Evolutionary conservation across 2,329 filamentous ascomycete genomes (phyloP), one percentile per base, ranked within the genome.

Genomic region (Cytospora piceicola): DNA sequence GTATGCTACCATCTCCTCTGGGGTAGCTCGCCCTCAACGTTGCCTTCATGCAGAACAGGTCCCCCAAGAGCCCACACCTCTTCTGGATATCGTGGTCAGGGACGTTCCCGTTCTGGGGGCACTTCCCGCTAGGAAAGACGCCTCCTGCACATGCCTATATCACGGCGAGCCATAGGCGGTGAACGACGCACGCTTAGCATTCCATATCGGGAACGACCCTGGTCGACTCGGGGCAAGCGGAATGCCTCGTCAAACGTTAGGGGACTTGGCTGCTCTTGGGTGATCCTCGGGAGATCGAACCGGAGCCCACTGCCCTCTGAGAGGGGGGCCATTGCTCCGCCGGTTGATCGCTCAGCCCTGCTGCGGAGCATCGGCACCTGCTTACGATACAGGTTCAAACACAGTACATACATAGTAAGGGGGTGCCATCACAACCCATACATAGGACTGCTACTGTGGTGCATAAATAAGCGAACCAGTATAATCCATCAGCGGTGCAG

Each of bases 311-410:
- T 5, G 27, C 27, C 14, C 20, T 42, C 39, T 17, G 39, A 29
- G 39, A 17, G 39, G 54, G 39, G 39, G 54, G 39, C 52, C 39
- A 42, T 42, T 56, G 52, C 60, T 53, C 29, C 36, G 49, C 34
- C 22, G 32, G 29, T 24, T 20, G 51, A 53, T 46, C 52, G n/a
- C 51, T 62, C 60, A 63, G 60, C 60, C 53, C 60, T 63, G 60
- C 51, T 57, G 39, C 32, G 60, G 60, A 57, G 60, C 29, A 34
- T 14, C 14, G 9, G 6, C 22, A 53, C 11, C 24, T n/a, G 49
- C 27, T 34, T 57, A 29, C 36, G n/a, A n/a, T 55, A n/a, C n/a
- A n/a, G n/a, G 29, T 8, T 24, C 53, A 56, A 46, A n/a, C n/a
- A n/a, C n/a, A n/a, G n/a, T n/a, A n/a, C n/a, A n/a, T n/a, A n/a